Conservation (phyloP, 441 rosid genomes). For the Eutrema salsugineum region DNA sequence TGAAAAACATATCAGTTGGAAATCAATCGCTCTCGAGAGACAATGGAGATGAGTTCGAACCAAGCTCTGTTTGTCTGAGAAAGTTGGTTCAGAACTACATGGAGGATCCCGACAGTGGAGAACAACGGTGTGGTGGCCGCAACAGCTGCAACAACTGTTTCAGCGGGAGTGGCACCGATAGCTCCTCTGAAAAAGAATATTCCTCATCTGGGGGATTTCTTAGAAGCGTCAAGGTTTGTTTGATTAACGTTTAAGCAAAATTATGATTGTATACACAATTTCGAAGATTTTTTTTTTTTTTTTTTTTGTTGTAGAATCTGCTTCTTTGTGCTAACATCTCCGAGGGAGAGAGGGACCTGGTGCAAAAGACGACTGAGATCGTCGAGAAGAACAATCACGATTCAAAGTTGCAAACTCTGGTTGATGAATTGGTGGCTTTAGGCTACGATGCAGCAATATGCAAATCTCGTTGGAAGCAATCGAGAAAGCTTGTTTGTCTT, state of each 20-base stretch:
- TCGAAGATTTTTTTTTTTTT: not conserved
- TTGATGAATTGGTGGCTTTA: conserved; percentile 42
- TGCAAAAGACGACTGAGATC: conserved; percentile 38
- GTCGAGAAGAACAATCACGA: conserved; percentile 51
- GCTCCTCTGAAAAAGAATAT: conserved; percentile 48
- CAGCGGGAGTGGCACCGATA: conserved; percentile 43
- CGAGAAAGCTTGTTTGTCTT: conserved; percentile 28
- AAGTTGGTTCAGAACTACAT: conserved; percentile 70
- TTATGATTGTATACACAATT: not conserved
- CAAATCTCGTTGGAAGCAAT: conserved; percentile 62
- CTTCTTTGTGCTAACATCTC: conserved; percentile 37
- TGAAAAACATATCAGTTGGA: conserved; percentile 38
- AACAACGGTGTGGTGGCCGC: conserved; percentile 34
- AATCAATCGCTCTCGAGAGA: conserved; percentile 25
- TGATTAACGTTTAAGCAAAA: not conserved
- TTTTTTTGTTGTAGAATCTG: conserved; percentile 41
- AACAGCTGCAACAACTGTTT: conserved; percentile 51
- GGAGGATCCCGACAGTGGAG: conserved; percentile 35
- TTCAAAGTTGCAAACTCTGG: conserved; percentile 35
- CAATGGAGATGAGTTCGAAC: conserved; percentile 48
- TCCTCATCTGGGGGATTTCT: conserved; percentile 31
- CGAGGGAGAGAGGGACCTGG: conserved; percentile 22
- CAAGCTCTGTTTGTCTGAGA: conserved; percentile 62
- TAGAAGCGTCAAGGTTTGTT: conserved; percentile 53
- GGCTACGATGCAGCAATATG: conserved; percentile 74